Evolutionary conservation across 2,329 filamentous ascomycete genomes (phyloP), one percentile per base, ranked within the genome.

Genomic region (Phialophora chinensis): DNA sequence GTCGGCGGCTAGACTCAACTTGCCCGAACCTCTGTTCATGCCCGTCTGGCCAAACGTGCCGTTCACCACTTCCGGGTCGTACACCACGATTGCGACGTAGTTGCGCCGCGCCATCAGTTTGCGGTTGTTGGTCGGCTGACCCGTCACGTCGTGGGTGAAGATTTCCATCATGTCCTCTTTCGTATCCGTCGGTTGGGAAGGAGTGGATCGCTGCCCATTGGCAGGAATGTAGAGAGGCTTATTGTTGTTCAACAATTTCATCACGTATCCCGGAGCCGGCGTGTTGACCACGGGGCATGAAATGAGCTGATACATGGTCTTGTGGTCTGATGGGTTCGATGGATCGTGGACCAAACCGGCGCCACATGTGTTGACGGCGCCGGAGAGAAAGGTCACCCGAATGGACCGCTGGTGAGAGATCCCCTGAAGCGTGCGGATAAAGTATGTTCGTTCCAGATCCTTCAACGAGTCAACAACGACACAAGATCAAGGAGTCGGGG

Each of bases 141-240:
- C 94, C 62, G 90, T 92, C 17, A 95, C 92, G 73, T 99, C 95
- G 7, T 90, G 91, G 74, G 95, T 92, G 85, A 99, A 99, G 72
- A 99, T 96, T 82, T 99, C 95, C 91, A 99, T 96, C 95, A 99
- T 99, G 80, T 99, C 95, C 79, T 99, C 95, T 79, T 99, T 98
- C 55, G 95, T 99, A 77, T 99, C 95, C 1, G 89, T 90, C 0
- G 90, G 89, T 71, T 78, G 74, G 8, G 87, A 86, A 64, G 92
- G 88, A 1, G 85, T 84, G 66, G 83, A 86, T 70, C 87, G 83
- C 72, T 89, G 86, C n/a, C 94, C 94, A 78, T 99, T 99, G 62
- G 87, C 85, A 0, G 95, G 95, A 62, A 99, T 85, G 78, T 97
- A 99, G 31, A 98, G 87, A 44, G 91, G 87, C 78, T 94, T 95